phyloP scores from a whole-genome alignment of 2,329 filamentous ascomycete genomes.

The Alternaria sp. region DNA sequence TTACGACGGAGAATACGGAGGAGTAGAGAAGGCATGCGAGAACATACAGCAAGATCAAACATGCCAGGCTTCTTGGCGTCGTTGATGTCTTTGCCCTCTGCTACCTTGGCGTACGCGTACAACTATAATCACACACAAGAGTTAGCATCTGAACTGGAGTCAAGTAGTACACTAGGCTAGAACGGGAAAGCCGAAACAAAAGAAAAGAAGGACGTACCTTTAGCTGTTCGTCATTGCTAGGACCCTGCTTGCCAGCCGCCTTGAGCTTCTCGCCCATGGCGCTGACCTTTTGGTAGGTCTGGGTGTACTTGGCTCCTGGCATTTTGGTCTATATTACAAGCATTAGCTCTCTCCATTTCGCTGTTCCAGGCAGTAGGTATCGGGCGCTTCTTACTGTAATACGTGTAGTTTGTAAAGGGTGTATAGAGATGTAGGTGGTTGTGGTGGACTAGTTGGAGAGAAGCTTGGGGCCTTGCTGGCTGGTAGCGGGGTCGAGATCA shows the following conservation, averaged over 20 bases:
- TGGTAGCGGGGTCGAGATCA: slow-evolving; percentile 19
- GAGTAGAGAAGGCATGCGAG: background rate
- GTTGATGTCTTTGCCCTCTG: slow-evolving; percentile 50
- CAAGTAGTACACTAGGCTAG: background rate
- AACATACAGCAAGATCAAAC: slow-evolving; percentile 73
- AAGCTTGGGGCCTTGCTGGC: slow-evolving; percentile 2
- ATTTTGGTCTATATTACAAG: slow-evolving; percentile 22
- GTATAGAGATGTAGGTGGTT: background rate
- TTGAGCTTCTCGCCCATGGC: slow-evolving; percentile 44
- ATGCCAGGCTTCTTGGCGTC: slow-evolving; percentile 65
- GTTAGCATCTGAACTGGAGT: background rate
- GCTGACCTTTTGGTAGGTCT: slow-evolving; percentile 43
- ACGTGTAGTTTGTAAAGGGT: background rate
- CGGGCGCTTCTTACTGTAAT: background rate
- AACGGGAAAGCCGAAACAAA: background rate
- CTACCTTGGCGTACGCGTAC: slow-evolving; percentile 59
- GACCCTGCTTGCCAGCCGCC: slow-evolving; percentile 34
- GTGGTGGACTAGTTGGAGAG: slow-evolving; percentile 1
- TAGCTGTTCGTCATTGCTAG: slow-evolving; percentile 56
- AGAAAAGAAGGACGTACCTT: slow-evolving; percentile 49
- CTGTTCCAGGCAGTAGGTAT: background rate
- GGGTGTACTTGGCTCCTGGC: slow-evolving; percentile 42
- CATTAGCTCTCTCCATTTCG: background rate
- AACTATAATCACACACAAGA: slow-evolving; percentile 50
- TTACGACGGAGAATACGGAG: background rate